Base-by-base conservation (phyloP, 768 basidiomycete species). In the Holtermannia corniformis region DNA sequence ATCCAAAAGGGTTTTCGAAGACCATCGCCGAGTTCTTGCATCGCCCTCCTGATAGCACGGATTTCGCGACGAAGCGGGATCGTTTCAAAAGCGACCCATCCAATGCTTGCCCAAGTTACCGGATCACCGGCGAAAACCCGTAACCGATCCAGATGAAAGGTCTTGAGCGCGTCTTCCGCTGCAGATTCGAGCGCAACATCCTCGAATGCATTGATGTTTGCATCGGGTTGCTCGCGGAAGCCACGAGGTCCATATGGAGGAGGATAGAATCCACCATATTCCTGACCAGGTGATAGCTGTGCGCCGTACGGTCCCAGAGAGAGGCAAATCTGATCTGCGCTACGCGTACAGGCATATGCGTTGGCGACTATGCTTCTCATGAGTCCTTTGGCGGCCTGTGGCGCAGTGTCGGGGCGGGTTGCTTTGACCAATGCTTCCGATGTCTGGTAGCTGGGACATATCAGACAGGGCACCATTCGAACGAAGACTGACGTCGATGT, bases 251-350 rank as follows among this genome's bases (percentile, higher is more conserved):
- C 85, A 61, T 78, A 86, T 0, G 85, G 84, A 0, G 83, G 81
- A 1, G 86, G 86, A 63, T 87, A 88, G 57, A 79, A 74, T 5
- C 85, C 87, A 54, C 78, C 76, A 62, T 83, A 87, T 64, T 89
- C 87, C 49, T 83, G 78, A 19, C 72, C 70, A 0, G 82, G 80
- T 5, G 68, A 65, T 14, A 86, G 73, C 3, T 78, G 82, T 1
- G 84, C 82, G 32, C 86, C 86, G 61, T 79, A 87, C 0, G 85
- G 82, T 16, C 87, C 86, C 24, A 87, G 71, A 4, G 84, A 86
- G 3, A 90, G 75, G 2, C 80, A 83, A 28, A 88, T 72, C 75
- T 58, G 40, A 49, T 41, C 40, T 47, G 42, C 2, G 13, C 19
- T 10, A 13, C 28, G 10, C 27, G 27, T 44, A 45, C 43, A 12